Evolutionary conservation across 2,329 filamentous ascomycete genomes (phyloP), one percentile per base, ranked within the genome.

Genomic region (Elsinoe fawcettii): DNA sequence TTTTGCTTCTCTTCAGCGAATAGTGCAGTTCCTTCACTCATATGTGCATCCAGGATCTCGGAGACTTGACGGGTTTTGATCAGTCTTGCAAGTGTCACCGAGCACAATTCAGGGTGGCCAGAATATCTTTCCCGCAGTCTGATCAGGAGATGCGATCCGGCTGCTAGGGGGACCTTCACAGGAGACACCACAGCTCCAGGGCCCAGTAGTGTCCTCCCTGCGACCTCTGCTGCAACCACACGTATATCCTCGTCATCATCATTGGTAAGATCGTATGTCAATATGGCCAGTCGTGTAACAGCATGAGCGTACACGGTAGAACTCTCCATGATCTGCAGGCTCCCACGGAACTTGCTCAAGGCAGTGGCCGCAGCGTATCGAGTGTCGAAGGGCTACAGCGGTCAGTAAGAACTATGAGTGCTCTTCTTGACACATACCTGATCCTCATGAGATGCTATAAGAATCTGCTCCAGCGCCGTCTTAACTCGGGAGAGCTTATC

Each of bases 1-100:
- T 99, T 99, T 68, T 95, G 90, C 69, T 95, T 91, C 71, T 99
- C 93, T 57, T 90, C 80, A 0, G 81, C 85, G 68, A 99, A 99
- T 0, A 99, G 80, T 2, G 84, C 77, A 61, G 84, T 81, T 66
- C 88, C 81, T 63, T 75, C 71, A 39, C 70, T 69, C 3, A 68
- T 64, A 9, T 70, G 67, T 3, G 69, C 65, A 0, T 63, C 60
- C 2, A 79, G 64, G 0, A 65, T 57, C 11, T 27, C 30, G 5
- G 37, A 1, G 62, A 58, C 22, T 34, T 23, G 32, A 18, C 16
- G 30, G 22, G 18, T 5, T 11, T 20, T 43, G 3, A 49, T 59
- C n/a, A 59, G 20, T 47, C 60, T 54, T n/a, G 37, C 14, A 6
- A 61, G 16, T 3, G 58, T 53, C 23, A 37, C 36, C 1, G 18